These are phyloP conservation scores for Sphaerosporella brunnea DNA, from an alignment of 495 filamentous ascomycete species.

Conservation along the genomic window DNA sequence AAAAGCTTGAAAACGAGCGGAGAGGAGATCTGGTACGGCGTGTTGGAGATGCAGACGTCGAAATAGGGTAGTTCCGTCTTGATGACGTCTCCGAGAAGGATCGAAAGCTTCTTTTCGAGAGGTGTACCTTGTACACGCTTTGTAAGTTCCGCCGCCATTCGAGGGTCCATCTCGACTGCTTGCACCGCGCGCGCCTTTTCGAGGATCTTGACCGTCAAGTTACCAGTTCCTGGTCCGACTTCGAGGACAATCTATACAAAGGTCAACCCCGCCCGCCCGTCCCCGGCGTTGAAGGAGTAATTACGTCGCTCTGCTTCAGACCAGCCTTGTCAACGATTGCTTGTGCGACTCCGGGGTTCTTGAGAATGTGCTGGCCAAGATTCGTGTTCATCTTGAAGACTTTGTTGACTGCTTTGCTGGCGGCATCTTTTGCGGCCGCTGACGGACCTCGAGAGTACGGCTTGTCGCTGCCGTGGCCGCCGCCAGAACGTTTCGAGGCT, in stretches of 20 bases:
- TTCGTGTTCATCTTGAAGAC: constrained; percentile 78
- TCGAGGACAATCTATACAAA: constrained; percentile 50
- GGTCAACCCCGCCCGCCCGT: too few species aligned
- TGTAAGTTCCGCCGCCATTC: constrained; percentile 92
- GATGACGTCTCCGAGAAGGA: constrained; percentile 82
- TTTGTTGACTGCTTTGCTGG: constrained; percentile 45
- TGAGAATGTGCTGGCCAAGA: constrained; percentile 82
- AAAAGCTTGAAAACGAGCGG: constrained; percentile 88
- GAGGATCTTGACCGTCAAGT: constrained; percentile 73
- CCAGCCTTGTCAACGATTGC: constrained; percentile 75
- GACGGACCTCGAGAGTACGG: constrained; percentile 12
- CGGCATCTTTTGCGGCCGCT: constrained; percentile 17
- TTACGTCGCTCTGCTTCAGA: constrained; percentile 74
- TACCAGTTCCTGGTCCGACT: constrained; percentile 66
- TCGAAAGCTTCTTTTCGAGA: constrained; percentile 58
- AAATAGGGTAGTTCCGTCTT: constrained; percentile 75
- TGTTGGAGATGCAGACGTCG: constrained; percentile 86
- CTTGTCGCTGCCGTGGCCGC: constrained; percentile 1
- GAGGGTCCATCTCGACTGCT: constrained; percentile 82
- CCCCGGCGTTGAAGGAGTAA: too few species aligned
- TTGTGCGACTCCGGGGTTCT: constrained; percentile 84
- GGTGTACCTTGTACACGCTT: constrained; percentile 83
- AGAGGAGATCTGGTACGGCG: constrained; percentile 83
- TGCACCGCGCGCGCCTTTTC: constrained; percentile 74
- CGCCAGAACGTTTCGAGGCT: constrained; percentile 10